Base-by-base conservation (phyloP, 2,329 filamentous ascomycete species). In the Dichotomopilus funicola region DNA sequence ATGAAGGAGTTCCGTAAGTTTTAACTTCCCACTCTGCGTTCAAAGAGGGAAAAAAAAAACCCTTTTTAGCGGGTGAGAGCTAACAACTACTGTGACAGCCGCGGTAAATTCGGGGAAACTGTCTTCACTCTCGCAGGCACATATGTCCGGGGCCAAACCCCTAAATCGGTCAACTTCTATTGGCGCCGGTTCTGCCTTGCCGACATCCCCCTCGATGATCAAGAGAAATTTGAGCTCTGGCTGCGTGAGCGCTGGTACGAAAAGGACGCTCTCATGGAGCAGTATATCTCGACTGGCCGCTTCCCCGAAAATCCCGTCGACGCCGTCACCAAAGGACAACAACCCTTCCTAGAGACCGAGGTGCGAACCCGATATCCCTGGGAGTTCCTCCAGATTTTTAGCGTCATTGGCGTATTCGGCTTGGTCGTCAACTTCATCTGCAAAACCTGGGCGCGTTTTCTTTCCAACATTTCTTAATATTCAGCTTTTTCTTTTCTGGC, bases 101-200 rank as follows among this genome's bases (percentile, higher is more conserved):
- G 86, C 56, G 88, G 86, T 41, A 80, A 87, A 64, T 96, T 86
- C 63, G 91, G 92, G n/a, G 91, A 97, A 68, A 84, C 95, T 49
- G 87, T 89, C 65, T 97, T 95, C 71, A 91, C 89, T 0, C 77
- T 99, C 4, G 81, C 83, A 2, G 91, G 91, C 49, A 95, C 90
- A 4, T 96, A 94, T 68, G 86, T 96, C 60, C 83, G 94, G 69
- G 91, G 94, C 10, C 83, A 89, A 1, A 87, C 91, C 0, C 94
- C 92, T 1, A 96, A 91, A 69, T 96, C 91, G 1, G 91, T 97
- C 65, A 97, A 96, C 71, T 91, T 97, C 76, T 88, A 95, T 72
- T 99, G 92, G 90, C 84, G 94, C 52, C 85, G 91, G 8, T 96
- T 95, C 71, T 81, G 82, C 37, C 69, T 96, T 11, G 79, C 80